Evolutionary conservation across 192 early-diverging fungal species (phyloP).

Genomic region (Phlyctochytrium arcticum): DNA sequence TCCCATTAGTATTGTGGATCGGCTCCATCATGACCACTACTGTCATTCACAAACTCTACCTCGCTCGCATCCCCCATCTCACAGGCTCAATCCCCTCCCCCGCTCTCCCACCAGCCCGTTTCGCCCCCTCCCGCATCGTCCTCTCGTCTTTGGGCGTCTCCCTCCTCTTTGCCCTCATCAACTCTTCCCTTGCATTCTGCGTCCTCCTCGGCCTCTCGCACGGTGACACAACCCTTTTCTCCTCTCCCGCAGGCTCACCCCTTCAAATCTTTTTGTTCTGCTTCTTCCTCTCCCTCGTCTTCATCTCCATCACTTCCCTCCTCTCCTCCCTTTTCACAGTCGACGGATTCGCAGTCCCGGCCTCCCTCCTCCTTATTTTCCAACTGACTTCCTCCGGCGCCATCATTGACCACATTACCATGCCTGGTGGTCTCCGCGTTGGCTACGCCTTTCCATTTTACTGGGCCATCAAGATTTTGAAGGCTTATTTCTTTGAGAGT

Average conservation of each 20-base stretch:
- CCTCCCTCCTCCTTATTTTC: slow-evolving; percentile 18
- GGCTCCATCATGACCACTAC: slow-evolving; percentile 9
- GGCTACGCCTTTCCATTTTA: slow-evolving; percentile 18
- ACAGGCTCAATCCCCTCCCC: not conserved
- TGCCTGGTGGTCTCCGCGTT: slow-evolving; percentile 13
- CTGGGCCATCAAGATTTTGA: slow-evolving; percentile 5
- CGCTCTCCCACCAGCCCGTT: not conserved
- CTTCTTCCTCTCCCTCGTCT: slow-evolving; percentile 4
- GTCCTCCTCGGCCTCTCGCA: too few relatives aligned
- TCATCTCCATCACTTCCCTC: not conserved
- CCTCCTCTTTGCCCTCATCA: not conserved
- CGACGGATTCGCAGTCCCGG: slow-evolving; percentile 13
- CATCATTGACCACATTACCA: slow-evolving; percentile 5
- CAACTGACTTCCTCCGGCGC: slow-evolving; percentile 1
- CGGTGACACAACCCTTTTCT: too few relatives aligned
- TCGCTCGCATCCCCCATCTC: slow-evolving; percentile 14
- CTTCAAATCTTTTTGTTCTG: slow-evolving; percentile 18
- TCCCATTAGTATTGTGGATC: slow-evolving; percentile 15
- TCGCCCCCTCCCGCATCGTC: slow-evolving; percentile 1
- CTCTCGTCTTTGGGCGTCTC: not conserved
- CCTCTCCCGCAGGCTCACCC: too few relatives aligned
- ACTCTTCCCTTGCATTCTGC: slow-evolving; percentile 2
- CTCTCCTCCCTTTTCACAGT: not conserved
- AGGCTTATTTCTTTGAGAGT: not conserved
- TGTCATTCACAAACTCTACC: slow-evolving; percentile 12